Evolutionary conservation across 2,329 filamentous ascomycete species (phyloP), one percentile per base, ranked within the genome.

Genomic region (Cadophora gregata): DNA sequence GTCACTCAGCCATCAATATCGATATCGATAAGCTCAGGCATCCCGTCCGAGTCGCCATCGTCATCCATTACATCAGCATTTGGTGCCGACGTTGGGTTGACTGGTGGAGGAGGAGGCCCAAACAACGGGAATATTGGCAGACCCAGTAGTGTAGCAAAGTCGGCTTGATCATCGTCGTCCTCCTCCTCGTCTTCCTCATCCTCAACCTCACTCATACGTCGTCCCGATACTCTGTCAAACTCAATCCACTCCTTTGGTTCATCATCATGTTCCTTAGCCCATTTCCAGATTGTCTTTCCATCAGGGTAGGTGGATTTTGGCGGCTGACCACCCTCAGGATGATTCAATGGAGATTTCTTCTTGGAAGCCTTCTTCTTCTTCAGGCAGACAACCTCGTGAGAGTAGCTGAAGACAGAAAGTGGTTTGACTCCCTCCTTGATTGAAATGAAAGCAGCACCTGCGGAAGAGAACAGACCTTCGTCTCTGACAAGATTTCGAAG

Each of bases 281-380:
- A 71, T 50, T 72, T 72, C 69, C 69, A 72, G n/a, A 71, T 63
- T 16, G 70, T 72, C 8, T 14, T 24, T 14, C 66, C 69, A 27
- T 45, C 51, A 2, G 66, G 27, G 45, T 65, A 67, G n/a, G 21
- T 48, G 19, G 71, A 69, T 14, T 33, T 51, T 1, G 71, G 71
- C 14, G 68, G 65, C n/a, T 58, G 21, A 31, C 68, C 71, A 25
- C 66, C 70, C 14, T 66, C 64, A 5, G 71, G 69, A 61, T 72
- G 67, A n/a, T n/a, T n/a, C n/a, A n/a, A n/a, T n/a, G 42, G 36
- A 29, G 25, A 5, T 25, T 58, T 19, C 45, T 36, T 62, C 16
- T 68, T 65, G n/a, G 36, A 24, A 16, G n/a, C 55, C 19, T 45
- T 42, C 55, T 45, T 50, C 50, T 62, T 65, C 29, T 63, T 51